Conservation (phyloP, 768 basidiomycete genomes). For the Lactarius indigo region DNA sequence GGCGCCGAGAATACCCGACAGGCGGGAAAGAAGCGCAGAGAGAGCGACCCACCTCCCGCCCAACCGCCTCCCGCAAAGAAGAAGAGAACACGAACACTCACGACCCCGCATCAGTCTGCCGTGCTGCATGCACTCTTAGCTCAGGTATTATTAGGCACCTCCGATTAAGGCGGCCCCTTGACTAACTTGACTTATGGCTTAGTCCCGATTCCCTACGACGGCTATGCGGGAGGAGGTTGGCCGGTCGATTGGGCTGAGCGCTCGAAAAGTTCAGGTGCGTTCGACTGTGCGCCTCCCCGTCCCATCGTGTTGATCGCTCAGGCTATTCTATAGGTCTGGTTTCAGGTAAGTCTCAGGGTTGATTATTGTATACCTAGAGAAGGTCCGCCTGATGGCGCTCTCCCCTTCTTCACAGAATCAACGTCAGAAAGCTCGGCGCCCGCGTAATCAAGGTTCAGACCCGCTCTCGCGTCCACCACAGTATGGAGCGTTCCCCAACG, state of each 20-base stretch:
- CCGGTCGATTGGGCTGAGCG: conserved; percentile 81
- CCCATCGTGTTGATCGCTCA: conserved; percentile 22
- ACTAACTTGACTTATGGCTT: neutral
- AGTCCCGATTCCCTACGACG: conserved; percentile 90
- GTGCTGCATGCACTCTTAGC: conserved; percentile 86
- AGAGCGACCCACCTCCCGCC: conserved; percentile 34
- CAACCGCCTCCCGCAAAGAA: conserved; percentile 56
- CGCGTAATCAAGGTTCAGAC: conserved; percentile 54
- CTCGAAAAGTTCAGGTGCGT: conserved; percentile 85
- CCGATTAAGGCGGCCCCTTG: conserved; percentile 14
- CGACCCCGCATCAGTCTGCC: conserved; percentile 84
- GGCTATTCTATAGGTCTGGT: conserved; percentile 74
- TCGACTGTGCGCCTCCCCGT: conserved; percentile 15
- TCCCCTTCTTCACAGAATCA: conserved; percentile 60
- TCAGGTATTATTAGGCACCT: conserved; percentile 49
- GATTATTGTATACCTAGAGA: conserved; percentile 4
- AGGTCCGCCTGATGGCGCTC: conserved; percentile 17
- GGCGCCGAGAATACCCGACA: conserved; percentile 33
- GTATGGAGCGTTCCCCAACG: conserved; percentile 57
- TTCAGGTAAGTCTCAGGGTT: conserved; percentile 57
- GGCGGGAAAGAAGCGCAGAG: conserved; percentile 12
- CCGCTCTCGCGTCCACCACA: conserved; percentile 55
- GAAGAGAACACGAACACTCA: conserved; percentile 78
- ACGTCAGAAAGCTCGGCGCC: conserved; percentile 80
- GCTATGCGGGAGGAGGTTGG: conserved; percentile 87